phyloP scores from a whole-genome alignment of 768 basidiomycete genomes.

The Termitomyces sp. region DNA sequence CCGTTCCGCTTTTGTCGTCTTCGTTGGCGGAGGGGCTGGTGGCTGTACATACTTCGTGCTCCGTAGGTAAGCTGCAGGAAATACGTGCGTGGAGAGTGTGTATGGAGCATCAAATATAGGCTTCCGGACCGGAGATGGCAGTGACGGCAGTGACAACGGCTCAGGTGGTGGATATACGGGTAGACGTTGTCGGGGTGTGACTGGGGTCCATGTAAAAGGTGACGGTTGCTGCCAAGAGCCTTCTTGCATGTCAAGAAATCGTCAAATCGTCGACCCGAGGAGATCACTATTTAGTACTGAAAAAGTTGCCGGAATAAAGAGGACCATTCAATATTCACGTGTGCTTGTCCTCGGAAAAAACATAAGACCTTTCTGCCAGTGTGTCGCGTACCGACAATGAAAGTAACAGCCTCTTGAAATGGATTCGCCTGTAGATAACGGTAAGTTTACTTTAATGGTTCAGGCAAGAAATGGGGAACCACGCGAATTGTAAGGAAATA shows the following conservation, averaged over 20 bases:
- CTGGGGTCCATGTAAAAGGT: conserved; percentile 20
- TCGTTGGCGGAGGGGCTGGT: conserved; percentile 24
- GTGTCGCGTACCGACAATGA: not conserved
- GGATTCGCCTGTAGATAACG: not conserved
- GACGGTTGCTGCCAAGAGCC: conserved; percentile 17
- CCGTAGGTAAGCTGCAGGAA: conserved; percentile 49
- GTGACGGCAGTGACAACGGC: conserved; percentile 24
- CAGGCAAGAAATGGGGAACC: not conserved
- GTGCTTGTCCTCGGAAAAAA: not conserved
- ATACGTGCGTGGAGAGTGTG: conserved; percentile 45
- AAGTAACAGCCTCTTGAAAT: not conserved
- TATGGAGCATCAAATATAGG: conserved; percentile 30
- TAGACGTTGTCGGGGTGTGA: conserved; percentile 20
- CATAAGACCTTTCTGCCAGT: not conserved
- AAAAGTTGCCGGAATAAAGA: not conserved
- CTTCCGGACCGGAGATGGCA: conserved; percentile 33
- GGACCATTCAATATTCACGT: not conserved
- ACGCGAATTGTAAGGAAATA: not conserved
- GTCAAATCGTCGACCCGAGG: not conserved
- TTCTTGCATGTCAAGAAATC: not conserved
- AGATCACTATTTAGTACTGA: not conserved
- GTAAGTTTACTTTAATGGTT: not conserved
- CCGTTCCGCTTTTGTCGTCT: conserved; percentile 31
- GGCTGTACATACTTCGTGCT: conserved; percentile 35
- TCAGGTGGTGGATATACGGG: conserved; percentile 34